Base-by-base conservation (phyloP, 169 alveolate species). In the Babesia sp. region DNA sequence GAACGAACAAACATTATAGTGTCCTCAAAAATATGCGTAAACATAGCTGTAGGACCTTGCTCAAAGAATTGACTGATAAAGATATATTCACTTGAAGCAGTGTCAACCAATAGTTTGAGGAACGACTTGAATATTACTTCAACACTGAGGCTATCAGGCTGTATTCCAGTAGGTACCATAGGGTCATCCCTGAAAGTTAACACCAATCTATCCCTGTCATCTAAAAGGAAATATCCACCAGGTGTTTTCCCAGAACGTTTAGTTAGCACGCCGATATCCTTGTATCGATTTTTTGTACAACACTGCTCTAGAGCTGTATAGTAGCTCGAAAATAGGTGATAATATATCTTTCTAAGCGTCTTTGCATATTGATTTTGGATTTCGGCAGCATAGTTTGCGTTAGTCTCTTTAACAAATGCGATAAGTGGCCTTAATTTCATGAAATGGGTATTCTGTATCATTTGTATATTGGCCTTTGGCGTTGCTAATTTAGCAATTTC, bases 41-140 rank as follows among this genome's bases (percentile, higher is more conserved):
- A 64, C 71, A 79, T 33, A 18, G 41, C 1, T 20, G 41, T 22
- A 20, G 22, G 18, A 33, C 24, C 64, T 31, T 36, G 29, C 22
- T 28, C 72, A 45, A 80, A 88, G 50, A 88, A 88, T 31, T 56
- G 67, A 18, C 53, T 53, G 6, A 84, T 48, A 67, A 88, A 84
- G 12, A 54, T 33, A 55, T 71, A 84, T 45, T 88, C 93, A 20
- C 86, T 57, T 5, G 91, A 53, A 0, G 90, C 87, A 1, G 91
- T 88, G 53, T 88, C 93, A 22, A 79, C 54, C 45, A 88, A 51
- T 41, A 88, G 70, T 58, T 88, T 88, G 7, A 63, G 79, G 28
- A 78, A 70, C 20, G 91, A 88, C 55, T 81, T 88, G 55, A 84
- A 51, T 14, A 88, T 84, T 18, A 56, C 59, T 63, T 88, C 93